Percentiles rank a stretch among this genome's conserved stretches.
Evolutionary conservation across 139 green algal genomes (phyloP).

Genomic region (Chlorella sp.): DNA sequence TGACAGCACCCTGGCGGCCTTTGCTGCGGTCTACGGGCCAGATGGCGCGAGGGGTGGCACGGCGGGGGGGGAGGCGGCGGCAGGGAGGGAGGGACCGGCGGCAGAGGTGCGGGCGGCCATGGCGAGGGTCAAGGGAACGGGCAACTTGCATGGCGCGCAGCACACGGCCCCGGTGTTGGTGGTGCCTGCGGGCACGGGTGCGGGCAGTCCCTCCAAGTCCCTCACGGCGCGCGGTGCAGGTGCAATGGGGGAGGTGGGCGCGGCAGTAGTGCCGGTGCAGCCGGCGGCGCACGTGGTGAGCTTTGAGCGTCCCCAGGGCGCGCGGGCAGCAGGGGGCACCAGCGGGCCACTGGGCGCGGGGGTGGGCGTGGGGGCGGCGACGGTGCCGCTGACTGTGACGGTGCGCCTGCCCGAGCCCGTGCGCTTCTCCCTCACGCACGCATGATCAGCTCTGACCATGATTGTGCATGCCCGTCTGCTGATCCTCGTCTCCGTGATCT

Average conservation of each 20-base stretch:
- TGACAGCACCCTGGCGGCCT: background rate
- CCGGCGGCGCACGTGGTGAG: background rate
- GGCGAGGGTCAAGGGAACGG: background rate
- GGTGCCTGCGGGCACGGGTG: no score
- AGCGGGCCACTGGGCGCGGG: background rate
- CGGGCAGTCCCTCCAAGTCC: no score
- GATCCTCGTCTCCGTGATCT: no score
- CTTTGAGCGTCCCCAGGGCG: background rate
- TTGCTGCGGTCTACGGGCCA: background rate
- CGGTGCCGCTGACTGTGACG: background rate
- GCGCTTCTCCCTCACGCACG: background rate
- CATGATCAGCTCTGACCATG: no score
- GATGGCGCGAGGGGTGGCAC: no score
- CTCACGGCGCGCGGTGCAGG: no score
- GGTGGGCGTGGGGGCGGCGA: background rate
- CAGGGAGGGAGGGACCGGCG: no score
- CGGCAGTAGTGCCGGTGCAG: no score
- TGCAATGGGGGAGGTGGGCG: no score
- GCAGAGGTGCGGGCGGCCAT: background rate
- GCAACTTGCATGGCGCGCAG: background rate
- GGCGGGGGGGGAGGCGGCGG: no score
- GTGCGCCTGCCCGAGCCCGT: background rate
- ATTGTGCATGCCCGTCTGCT: no score
- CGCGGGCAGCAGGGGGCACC: background rate
- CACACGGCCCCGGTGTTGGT: no score